Evolutionary conservation across 2,329 filamentous ascomycete species (phyloP), one percentile per base, ranked within the genome.

Genomic region (Metarhizium brunneum): DNA sequence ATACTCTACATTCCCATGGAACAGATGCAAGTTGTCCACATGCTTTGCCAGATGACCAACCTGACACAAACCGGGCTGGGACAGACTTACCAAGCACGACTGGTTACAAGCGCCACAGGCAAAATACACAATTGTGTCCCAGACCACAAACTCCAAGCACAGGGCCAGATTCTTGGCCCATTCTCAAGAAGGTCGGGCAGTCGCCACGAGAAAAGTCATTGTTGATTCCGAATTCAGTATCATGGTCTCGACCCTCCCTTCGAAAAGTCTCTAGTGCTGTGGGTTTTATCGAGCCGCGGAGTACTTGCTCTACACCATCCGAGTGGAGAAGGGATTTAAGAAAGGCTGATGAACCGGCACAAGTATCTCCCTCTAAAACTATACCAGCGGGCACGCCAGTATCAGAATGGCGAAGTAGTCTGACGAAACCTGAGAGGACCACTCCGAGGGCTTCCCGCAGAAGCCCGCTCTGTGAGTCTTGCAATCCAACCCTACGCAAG

Each of bases 101-200:
- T 11, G 57, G 56, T 0, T 58, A 56, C 45, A 56, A 16, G 30
- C 54, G 47, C 16, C 58, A 60, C 40, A 57, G 58, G 43, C 54
- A 54, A 29, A 53, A 55, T 43, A 60, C 60, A 25, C 36, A 53
- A 10, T 51, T 60, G 18, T 61, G 58, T 42, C n/a, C 49, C 11
- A 51, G 43, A 14, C 14, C 57, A 8, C 52, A 50, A 16, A 51
- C 45, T 16, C 25, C 42, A 5, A 35, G 50, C 29, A 1, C 35
- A n/a, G 32, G 50, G 30, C 48, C 57, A 16, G 60, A 62, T 14
- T 40, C 56, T 11, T 60, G 60, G 60, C 60, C 58, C 6, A 29
- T 25, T 25, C 53, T 61, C 16, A 50, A 50, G 30, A 57, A 32
- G 42, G 57, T 60, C 6, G 51, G 32, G 25, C 20, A 6, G 36